Evolutionary conservation across 768 basidiomycete genomes (phyloP), one percentile per base, ranked within the genome.

Genomic region (Boletus tomentosulus): DNA sequence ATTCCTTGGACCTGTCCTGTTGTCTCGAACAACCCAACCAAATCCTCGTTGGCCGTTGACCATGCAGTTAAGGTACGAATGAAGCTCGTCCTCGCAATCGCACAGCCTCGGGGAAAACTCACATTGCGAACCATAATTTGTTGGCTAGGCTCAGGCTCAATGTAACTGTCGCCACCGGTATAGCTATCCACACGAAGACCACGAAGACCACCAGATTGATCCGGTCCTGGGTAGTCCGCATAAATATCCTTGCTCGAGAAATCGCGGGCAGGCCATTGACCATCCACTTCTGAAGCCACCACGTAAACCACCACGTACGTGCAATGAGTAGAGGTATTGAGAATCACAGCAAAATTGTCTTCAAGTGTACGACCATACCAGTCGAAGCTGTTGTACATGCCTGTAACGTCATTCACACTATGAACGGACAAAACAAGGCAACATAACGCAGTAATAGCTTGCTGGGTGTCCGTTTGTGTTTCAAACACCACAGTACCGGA

Each of bases 121-220:
- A 97, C 96, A 70, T 99, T 99, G 73, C 92, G 87, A 62, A 98
- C 95, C 84, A 96, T 90, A 66, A 99, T 98, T 75, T 99, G 96
- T 69, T 93, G 90, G 67, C 88, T 94, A 4, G 94, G 94, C 62
- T 94, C 90, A 3, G 89, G 78, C 47, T 84, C 85, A 13, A 72
- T 66, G 58, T 75, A 81, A 15, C 71, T 70, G 5, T 66, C 71
- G 8, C 78, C 76, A 56, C 73, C 73, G 3, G 71, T 66, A 62
- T 69, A 63, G 31, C 54, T 59, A 59, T 69, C 65, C 74, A 74
- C 66, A 57, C 76, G 68, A 24, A 72, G 50, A 41, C 69, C 71
- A 42, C 70, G 57, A 13, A 65, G 64, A 4, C 65, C 71, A 47
- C 67, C 71, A 25, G 76, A 76, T 64, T 85, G 84, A 58, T 92